Conservation (phyloP, 805 yeast genomes). For the Candida jianshihensis region DNA sequence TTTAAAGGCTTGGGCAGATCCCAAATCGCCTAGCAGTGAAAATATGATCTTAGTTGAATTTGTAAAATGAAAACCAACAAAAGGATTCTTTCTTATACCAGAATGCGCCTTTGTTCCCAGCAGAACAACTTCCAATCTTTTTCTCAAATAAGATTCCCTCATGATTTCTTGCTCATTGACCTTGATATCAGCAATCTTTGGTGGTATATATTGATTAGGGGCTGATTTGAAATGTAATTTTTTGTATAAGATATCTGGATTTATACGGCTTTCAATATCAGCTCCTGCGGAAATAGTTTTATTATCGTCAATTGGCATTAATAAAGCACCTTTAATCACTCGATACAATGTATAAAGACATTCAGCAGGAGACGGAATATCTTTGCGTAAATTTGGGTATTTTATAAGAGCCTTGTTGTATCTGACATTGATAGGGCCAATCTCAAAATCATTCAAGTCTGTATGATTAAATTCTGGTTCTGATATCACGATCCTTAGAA, state of each 20-base stretch:
- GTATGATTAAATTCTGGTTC: constrained; percentile 41
- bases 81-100: constrained; percentile 21
- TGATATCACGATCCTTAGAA: constrained; percentile 48
- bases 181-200: constrained; percentile 31
- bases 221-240: constrained; percentile 38
- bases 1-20: constrained; percentile 19
- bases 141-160: constrained; percentile 48
- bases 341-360: constrained; percentile 57
- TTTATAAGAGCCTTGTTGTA: constrained; percentile 31
- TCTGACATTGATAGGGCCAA: constrained; percentile 44
- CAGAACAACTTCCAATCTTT: constrained; percentile 45
- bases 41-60: constrained; percentile 23
- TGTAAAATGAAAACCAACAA: constrained; percentile 21
- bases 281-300: constrained; percentile 51
- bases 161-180: constrained; percentile 25
- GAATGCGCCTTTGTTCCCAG: constrained; percentile 31
- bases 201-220: constrained; percentile 38
- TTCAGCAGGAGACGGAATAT: constrained; percentile 44
- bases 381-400: constrained; percentile 21
- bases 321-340: constrained; percentile 59
- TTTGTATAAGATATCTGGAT: constrained; percentile 42
- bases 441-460: constrained; percentile 42
- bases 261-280: constrained; percentile 46
- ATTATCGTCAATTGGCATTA: constrained; percentile 35
- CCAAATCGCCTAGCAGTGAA: constrained; percentile 25